phyloP scores from a whole-genome alignment of 2,329 filamentous ascomycete species.

The Aspergillus brunneoviolaceus region DNA sequence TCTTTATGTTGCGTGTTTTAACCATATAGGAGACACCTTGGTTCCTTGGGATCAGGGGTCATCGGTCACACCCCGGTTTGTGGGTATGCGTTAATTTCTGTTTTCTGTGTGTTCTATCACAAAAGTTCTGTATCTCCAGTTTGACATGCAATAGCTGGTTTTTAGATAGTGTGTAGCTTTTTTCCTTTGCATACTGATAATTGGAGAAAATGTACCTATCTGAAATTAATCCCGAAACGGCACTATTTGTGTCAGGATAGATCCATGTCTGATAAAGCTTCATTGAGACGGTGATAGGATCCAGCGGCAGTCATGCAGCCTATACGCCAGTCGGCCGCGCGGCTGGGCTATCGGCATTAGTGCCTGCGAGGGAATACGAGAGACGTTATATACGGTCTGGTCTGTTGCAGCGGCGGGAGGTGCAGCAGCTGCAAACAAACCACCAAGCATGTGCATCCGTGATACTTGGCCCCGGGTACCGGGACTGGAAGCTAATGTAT shows the following conservation, averaged over 20 bases:
- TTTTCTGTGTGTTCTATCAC: constrained; percentile 9
- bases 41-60: constrained; percentile 8
- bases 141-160: constrained; percentile 9
- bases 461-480: not conserved
- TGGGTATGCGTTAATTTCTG: constrained; percentile 19
- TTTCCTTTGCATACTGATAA: constrained; percentile 12
- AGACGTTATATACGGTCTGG: not conserved
- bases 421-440: not conserved
- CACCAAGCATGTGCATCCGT: not conserved
- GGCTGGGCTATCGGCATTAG: not conserved
- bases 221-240: not conserved
- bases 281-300: too few relatives aligned
- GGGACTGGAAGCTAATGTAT: too few relatives aligned
- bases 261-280: too few relatives aligned
- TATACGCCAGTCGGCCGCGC: not conserved
- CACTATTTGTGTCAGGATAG: not conserved
- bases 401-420: not conserved
- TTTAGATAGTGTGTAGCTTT: constrained; percentile 19
- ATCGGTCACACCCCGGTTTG: constrained; percentile 9
- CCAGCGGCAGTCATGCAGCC: too few relatives aligned
- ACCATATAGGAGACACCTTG: constrained; percentile 12
- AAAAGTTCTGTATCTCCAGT: constrained; percentile 16
- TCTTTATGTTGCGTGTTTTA: constrained; percentile 28
- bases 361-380: not conserved
- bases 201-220: constrained; percentile 15